These are phyloP conservation scores for Sclerospora graminicola DNA, from an alignment of 352 stramenopile genomes.

Conservation along the genomic window DNA sequence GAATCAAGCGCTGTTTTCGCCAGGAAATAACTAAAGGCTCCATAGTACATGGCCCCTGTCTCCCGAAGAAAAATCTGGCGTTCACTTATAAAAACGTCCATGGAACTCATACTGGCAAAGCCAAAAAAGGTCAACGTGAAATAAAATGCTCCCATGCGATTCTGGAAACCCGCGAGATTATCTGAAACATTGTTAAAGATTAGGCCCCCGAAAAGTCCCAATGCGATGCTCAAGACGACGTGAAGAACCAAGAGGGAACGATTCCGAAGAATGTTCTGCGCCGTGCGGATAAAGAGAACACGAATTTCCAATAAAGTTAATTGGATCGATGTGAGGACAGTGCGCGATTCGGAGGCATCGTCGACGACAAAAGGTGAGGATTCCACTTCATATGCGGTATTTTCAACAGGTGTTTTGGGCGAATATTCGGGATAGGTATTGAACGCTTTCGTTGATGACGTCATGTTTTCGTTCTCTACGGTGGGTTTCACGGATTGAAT, in stretches of 20 bases:
- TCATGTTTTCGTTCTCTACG: conserved; percentile 7
- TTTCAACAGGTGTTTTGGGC: conserved; percentile 13
- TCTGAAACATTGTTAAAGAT: conserved; percentile 82
- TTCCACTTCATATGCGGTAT: conserved; percentile 18
- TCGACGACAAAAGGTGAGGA: conserved; percentile 54
- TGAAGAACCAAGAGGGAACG: conserved; percentile 60
- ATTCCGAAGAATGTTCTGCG: conserved; percentile 63
- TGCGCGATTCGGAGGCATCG: conserved; percentile 11
- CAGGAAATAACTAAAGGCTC: conserved; percentile 71
- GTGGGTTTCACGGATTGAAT: conserved; percentile 27
- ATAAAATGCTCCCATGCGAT: conserved; percentile 76
- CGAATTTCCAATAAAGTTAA: conserved; percentile 49
- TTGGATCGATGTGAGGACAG: conserved; percentile 22
- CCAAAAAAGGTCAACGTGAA: conserved; percentile 83
- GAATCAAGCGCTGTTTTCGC: conserved; percentile 66
- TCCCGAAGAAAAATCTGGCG: conserved; percentile 69
- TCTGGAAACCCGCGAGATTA: conserved; percentile 76
- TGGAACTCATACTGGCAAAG: conserved; percentile 76
- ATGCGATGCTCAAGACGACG: conserved; percentile 39
- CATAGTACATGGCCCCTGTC: conserved; percentile 71
- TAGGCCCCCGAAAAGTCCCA: conserved; percentile 52
- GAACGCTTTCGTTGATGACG: neutral
- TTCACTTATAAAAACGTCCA: conserved; percentile 75
- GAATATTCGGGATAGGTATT: neutral
- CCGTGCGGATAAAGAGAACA: conserved; percentile 58